Evolutionary conservation across 345 rosid genomes (phyloP).

Genomic region (Theobroma cacao): DNA sequence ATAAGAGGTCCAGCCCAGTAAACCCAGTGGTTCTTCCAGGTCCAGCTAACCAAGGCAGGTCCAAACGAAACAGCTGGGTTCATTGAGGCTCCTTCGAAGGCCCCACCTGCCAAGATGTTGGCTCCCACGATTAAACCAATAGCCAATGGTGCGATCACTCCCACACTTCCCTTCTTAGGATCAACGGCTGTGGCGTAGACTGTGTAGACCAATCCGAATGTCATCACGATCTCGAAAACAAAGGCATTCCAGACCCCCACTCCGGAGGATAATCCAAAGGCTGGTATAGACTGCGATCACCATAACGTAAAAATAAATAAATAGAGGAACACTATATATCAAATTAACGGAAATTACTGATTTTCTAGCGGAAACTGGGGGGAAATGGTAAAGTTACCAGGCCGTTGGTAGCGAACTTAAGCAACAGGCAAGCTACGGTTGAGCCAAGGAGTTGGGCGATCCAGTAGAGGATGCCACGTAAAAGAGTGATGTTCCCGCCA

Average conservation of each 20-base stretch:
- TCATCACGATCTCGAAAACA: conserved; percentile 93
- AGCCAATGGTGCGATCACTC: conserved; percentile 72
- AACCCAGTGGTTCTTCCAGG: conserved; percentile 84
- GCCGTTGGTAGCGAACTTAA: conserved; percentile 70
- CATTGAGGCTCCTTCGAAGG: conserved; percentile 94
- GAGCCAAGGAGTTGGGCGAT: conserved; percentile 90
- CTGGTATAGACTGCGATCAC: conserved; percentile 49
- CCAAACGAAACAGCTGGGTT: conserved; percentile 96
- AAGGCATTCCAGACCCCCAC: conserved; percentile 74
- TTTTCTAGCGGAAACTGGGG: background rate
- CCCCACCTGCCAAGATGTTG: conserved; percentile 87
- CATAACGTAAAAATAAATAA: background rate
- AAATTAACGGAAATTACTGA: conserved; percentile 6
- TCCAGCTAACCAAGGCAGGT: conserved; percentile 93
- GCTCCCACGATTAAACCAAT: conserved; percentile 94
- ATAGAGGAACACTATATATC: background rate
- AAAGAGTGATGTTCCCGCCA: conserved; percentile 83
- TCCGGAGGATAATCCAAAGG: conserved; percentile 68
- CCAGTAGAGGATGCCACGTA: conserved; percentile 89
- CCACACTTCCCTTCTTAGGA: conserved; percentile 76
- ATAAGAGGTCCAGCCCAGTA: conserved; percentile 92
- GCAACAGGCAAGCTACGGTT: conserved; percentile 74
- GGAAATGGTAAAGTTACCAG: conserved; percentile 36
- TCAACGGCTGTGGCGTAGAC: conserved; percentile 92
- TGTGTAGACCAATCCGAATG: conserved; percentile 84